Conservation (phyloP, 2,329 filamentous ascomycete genomes). For the Fusarium protoensiforme region DNA sequence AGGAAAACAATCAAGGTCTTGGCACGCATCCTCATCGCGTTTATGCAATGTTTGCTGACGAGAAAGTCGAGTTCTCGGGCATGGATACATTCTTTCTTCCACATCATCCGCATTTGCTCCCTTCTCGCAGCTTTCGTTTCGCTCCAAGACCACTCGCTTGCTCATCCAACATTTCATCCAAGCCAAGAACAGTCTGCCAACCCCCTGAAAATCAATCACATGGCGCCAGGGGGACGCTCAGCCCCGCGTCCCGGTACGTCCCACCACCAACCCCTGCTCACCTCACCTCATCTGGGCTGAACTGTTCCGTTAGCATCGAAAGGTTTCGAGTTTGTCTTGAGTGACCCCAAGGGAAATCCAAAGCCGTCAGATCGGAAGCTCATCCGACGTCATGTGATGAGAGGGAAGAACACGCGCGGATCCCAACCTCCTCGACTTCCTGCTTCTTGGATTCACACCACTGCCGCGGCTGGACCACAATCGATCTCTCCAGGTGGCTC, state of each 20-base stretch:
- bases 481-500: neutral
- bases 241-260: neutral
- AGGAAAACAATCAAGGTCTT: neutral
- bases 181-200: neutral
- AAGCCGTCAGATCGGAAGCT: constrained; percentile 39
- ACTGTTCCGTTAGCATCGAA: constrained; percentile 18
- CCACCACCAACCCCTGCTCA: neutral
- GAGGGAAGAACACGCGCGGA: constrained; percentile 37
- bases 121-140: neutral
- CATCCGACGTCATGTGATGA: constrained; percentile 44
- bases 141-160: no score
- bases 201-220: neutral
- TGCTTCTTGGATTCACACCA: neutral
- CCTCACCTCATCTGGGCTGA: neutral
- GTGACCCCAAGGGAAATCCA: constrained; percentile 38
- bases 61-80: neutral
- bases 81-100: neutral
- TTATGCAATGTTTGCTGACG: constrained; percentile 2
- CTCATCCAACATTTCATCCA: neutral
- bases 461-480: neutral
- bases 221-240: neutral
- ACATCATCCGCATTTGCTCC: neutral
- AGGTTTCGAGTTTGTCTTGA: constrained; percentile 42
- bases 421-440: neutral
- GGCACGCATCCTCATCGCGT: neutral